A percentile compares a stretch with the other conserved stretches of the same genome.
phyloP scores from a whole-genome alignment of 306 rosid genomes.

The Alnus glutinosa region DNA sequence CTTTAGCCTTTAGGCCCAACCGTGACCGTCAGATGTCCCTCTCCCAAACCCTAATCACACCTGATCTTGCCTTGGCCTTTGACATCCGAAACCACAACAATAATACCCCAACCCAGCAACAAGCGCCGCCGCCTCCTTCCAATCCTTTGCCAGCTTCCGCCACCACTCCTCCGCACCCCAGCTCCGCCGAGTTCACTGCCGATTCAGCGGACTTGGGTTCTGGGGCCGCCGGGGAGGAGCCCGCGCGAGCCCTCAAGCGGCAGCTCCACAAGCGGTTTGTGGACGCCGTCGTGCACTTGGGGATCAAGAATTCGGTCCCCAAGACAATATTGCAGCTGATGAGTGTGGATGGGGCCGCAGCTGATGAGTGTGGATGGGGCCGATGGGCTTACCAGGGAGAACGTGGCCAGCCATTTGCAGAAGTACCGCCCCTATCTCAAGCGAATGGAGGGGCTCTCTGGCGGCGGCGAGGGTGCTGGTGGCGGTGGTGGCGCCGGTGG shows the following conservation, averaged over 20 bases:
- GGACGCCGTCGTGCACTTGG: slow-evolving; percentile 92
- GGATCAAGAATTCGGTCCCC: slow-evolving; percentile 93
- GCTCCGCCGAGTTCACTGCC: slow-evolving; percentile 72
- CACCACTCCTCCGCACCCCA: slow-evolving; percentile 49
- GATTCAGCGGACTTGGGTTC: slow-evolving; percentile 89
- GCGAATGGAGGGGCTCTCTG: slow-evolving; percentile 87
- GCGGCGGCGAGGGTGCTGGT: slow-evolving; percentile 34
- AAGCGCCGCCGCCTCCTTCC: slow-evolving; percentile 36
- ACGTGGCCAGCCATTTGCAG: slow-evolving; percentile 94
- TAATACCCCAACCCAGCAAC: slow-evolving; percentile 28
- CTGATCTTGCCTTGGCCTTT: slow-evolving; percentile 91
- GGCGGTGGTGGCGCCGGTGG: slow-evolving; percentile 43
- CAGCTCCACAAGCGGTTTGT: slow-evolving; percentile 96
- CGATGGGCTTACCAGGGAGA: slow-evolving; percentile 81
- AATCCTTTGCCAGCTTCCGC: slow-evolving; percentile 46
- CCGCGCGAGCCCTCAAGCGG: slow-evolving; percentile 90
- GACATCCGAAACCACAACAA: slow-evolving; percentile 57
- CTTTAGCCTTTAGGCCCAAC: too few relatives aligned
- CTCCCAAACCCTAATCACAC: slow-evolving; percentile 94
- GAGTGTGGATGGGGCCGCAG: slow-evolving; percentile 78
- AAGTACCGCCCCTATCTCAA: slow-evolving; percentile 92
- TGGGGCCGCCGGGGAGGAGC: slow-evolving; percentile 83
- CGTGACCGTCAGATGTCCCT: slow-evolving; percentile 50
- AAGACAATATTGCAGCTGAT: slow-evolving; percentile 99
- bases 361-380: slow-evolving; percentile 80